Percentiles rank a stretch among this genome's conserved stretches.
phyloP scores from a whole-genome alignment of 2,329 filamentous ascomycete species.

The Alternaria metachromatica region DNA sequence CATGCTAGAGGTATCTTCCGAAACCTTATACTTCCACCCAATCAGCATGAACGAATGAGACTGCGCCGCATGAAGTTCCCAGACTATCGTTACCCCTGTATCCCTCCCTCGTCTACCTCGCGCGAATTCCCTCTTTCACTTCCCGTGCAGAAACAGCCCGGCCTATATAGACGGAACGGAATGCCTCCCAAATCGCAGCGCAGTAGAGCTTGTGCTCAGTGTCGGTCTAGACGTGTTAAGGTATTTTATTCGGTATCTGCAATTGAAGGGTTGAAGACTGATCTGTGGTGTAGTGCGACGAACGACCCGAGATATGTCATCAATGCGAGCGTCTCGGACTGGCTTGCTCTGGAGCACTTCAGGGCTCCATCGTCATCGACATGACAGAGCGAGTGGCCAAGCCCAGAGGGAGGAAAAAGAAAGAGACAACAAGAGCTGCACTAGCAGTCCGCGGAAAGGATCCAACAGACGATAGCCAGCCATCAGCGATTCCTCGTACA shows the following conservation, averaged over 20 bases:
- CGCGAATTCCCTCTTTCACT: conserved; percentile 22
- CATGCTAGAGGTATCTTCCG: conserved; percentile 17
- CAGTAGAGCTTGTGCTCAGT: conserved; percentile 44
- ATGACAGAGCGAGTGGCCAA: conserved; percentile 43
- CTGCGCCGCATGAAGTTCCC: neutral
- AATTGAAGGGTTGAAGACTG: conserved; percentile 1
- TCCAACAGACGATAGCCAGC: neutral
- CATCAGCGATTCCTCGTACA: neutral
- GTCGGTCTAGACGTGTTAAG: conserved; percentile 45
- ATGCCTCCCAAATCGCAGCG: conserved; percentile 39
- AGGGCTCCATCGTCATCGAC: conserved; percentile 45
- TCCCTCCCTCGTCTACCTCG: conserved; percentile 7
- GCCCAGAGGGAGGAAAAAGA: conserved; percentile 31
- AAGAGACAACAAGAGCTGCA: conserved; percentile 7
- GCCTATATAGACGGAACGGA: neutral
- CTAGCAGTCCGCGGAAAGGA: conserved; percentile 1
- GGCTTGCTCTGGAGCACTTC: conserved; percentile 38
- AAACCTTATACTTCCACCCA: conserved; percentile 45
- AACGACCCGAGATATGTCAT: conserved; percentile 28
- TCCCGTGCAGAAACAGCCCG: neutral
- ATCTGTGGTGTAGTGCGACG: conserved; percentile 29
- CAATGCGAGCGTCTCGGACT: conserved; percentile 30
- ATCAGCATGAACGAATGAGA: conserved; percentile 31
- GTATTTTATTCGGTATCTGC: conserved; percentile 14
- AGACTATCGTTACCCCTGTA: neutral